Evolutionary conservation across 2,329 filamentous ascomycete genomes (phyloP).

Genomic region (Penicillium sumatraense): DNA sequence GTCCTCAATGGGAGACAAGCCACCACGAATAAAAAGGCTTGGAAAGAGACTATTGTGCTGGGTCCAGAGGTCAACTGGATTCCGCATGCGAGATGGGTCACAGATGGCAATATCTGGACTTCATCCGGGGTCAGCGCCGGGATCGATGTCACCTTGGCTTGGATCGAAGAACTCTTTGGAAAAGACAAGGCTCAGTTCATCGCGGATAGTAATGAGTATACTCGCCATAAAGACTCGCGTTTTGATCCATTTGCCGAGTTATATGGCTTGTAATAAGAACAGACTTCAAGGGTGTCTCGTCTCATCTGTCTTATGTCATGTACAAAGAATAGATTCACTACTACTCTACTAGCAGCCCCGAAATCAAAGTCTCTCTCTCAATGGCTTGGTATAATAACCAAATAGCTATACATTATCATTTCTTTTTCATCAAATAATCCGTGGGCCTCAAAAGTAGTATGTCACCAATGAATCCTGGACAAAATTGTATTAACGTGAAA

Average conservation of each 20-base stretch:
- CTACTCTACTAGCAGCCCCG: neutral
- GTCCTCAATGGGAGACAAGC: slow-evolving; percentile 64
- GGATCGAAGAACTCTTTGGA: slow-evolving; percentile 60
- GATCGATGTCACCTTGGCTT: slow-evolving; percentile 65
- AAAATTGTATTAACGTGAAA: slow-evolving; percentile 1
- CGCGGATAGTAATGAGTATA: slow-evolving; percentile 62
- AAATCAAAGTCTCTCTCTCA: neutral
- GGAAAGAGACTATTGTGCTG: slow-evolving; percentile 52
- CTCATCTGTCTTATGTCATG: neutral
- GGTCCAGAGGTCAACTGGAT: slow-evolving; percentile 64
- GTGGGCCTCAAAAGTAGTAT: neutral
- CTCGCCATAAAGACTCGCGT: slow-evolving; percentile 55
- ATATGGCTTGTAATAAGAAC: slow-evolving; percentile 18
- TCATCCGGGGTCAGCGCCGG: slow-evolving; percentile 67
- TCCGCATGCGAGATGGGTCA: slow-evolving; percentile 65
- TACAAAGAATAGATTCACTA: neutral
- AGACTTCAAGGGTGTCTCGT: neutral
- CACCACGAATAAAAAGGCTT: slow-evolving; percentile 69
- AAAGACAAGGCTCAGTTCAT: slow-evolving; percentile 54
- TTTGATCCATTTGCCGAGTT: slow-evolving; percentile 61
- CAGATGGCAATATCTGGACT: slow-evolving; percentile 70
- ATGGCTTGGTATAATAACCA: neutral
- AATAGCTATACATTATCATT: slow-evolving; percentile 1
- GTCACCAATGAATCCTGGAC: neutral
- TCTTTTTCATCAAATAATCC: neutral